Base-by-base conservation (phyloP, 495 filamentous ascomycete genomes). In the Cercophora scortea region DNA sequence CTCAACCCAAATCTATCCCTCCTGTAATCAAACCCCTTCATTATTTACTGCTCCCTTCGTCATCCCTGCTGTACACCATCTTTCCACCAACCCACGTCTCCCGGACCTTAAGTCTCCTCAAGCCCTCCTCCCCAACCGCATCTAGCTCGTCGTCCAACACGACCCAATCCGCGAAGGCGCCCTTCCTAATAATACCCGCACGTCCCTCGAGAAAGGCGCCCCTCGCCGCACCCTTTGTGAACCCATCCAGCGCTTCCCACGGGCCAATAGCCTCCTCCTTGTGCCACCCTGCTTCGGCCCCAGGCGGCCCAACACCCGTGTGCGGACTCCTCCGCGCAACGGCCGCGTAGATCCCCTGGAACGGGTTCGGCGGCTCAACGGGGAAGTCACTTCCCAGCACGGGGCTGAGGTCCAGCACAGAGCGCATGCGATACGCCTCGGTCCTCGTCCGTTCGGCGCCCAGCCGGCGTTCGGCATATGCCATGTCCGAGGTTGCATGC, bases 321-420 rank as follows among this genome's bases (percentile, higher is more conserved):
- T 71, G 65, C 17, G 79, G 79, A 44, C 66, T 72, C 10, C 71
- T 72, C 17, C 82, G 66, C 10, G 76, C 76, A 1, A 82, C 72
- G 1, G 83, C 83, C 0, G 82, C 81, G 52, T 81, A 85, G 15
- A 86, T 77, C 8, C 82, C 83, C 40, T 77, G 74, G 36, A 79
- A 80, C 10, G 79, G 74, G 49, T 78, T 71, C 0, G 81, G 74
- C 4, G 80, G 81, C 55, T 85, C 82, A 9, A 86, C 81, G 15
- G 83, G 83, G 54, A 86, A 86, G 54, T 86, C 83, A 17, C 73
- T 78, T 4, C 83, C 83, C 5, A 86, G 63, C 5, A 84, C 66
- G 1, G 76, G 73, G 2, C 60, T 59, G 32, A 66, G 47, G 15
- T 65, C 61, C 0, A 81, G 66, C 1, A 84, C 57, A 0, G 71